Conservation (phyloP, 768 basidiomycete genomes). For the Heimioporus sp. region DNA sequence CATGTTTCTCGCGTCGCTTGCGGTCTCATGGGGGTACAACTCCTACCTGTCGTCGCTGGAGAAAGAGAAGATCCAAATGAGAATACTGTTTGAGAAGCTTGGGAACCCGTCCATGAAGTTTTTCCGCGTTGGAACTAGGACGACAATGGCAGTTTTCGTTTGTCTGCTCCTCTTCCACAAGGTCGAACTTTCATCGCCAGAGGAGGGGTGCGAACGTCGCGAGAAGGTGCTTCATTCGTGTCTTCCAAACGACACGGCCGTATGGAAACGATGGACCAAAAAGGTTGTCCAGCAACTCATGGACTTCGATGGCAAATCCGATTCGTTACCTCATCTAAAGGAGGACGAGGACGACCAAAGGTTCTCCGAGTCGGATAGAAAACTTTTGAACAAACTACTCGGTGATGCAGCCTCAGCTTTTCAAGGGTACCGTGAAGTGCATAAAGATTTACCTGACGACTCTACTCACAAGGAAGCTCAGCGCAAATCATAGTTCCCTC, state of each 20-base stretch:
- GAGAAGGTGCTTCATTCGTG: constrained; percentile 12
- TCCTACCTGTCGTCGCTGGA: constrained; percentile 36
- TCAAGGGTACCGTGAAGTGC: constrained; percentile 3
- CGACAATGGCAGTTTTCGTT: constrained; percentile 22
- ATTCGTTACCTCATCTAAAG: neutral
- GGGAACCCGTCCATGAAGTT: constrained; percentile 4
- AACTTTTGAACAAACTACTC: constrained; percentile 9
- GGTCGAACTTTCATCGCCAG: neutral
- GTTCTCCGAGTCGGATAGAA: neutral
- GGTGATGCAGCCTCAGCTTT: constrained; percentile 18
- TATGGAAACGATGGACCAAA: constrained; percentile 21
- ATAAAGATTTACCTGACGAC: neutral
- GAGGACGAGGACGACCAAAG: neutral
- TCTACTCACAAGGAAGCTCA: neutral
- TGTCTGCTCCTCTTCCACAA: constrained; percentile 23
- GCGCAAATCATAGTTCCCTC: no score
- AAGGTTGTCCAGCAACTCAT: constrained; percentile 23
- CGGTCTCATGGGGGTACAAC: constrained; percentile 34
- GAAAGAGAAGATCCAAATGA: constrained; percentile 23
- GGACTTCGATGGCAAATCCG: neutral
- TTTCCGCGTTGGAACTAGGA: constrained; percentile 19
- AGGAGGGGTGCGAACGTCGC: neutral
- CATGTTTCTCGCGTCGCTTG: constrained; percentile 32
- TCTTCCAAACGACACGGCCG: constrained; percentile 20
- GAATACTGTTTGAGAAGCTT: constrained; percentile 14